These are phyloP conservation scores for Eimeria sp. DNA, from an alignment of 169 alveolate species.

Conservation along the genomic window DNA sequence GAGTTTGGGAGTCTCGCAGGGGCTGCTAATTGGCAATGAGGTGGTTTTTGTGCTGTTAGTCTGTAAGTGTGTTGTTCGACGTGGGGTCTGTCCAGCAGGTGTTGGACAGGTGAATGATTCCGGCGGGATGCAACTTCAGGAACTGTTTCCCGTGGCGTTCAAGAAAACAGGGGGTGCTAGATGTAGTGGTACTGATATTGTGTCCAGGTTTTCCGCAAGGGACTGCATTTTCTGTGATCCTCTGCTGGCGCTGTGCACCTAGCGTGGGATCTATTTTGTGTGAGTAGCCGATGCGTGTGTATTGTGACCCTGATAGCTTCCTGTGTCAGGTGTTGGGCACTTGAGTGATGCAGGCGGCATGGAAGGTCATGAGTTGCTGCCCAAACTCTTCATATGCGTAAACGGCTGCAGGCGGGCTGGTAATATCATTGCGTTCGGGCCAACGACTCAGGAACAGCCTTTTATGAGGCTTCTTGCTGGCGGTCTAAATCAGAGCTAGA, in stretches of 20 bases:
- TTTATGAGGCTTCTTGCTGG: background rate
- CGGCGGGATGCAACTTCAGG: background rate
- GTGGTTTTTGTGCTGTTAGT: background rate
- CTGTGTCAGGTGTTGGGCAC: too few relatives aligned
- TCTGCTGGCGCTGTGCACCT: too few relatives aligned
- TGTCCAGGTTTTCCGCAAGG: too few relatives aligned
- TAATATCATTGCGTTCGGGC: background rate
- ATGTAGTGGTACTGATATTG: too few relatives aligned
- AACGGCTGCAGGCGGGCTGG: background rate
- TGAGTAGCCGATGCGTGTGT: too few relatives aligned
- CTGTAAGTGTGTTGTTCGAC: background rate
- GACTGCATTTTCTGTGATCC: too few relatives aligned
- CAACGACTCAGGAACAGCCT: background rate
- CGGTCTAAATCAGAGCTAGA: background rate
- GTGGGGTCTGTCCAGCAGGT: background rate
- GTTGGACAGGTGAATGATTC: background rate
- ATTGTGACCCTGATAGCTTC: too few relatives aligned
- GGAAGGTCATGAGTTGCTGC: too few relatives aligned
- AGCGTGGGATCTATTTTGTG: too few relatives aligned
- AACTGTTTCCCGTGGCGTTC: background rate
- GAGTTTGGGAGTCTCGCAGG: background rate
- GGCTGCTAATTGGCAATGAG: background rate
- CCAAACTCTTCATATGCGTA: too few relatives aligned
- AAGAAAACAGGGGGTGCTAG: too few relatives aligned
- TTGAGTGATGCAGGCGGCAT: too few relatives aligned